Evolutionary conservation across 1,284 basidiomycete species (phyloP).

Genomic region (Trametes versicolor): DNA sequence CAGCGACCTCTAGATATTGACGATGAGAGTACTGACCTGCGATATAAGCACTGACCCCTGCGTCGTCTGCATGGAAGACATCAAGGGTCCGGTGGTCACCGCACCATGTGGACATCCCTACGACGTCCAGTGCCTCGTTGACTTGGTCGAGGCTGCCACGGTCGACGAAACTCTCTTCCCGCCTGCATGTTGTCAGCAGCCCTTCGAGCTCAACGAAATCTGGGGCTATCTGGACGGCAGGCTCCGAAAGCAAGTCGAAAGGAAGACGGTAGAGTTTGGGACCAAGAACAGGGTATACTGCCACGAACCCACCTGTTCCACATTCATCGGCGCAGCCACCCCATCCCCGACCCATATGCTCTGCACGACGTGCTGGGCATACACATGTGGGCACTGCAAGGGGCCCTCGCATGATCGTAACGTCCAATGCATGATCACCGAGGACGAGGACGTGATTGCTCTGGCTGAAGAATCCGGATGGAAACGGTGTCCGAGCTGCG

Average conservation of each 20-base stretch:
- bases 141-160: slow-evolving; percentile 49
- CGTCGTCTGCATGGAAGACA: slow-evolving; percentile 45
- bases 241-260: slow-evolving; percentile 40
- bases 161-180: slow-evolving; percentile 55
- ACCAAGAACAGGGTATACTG: slow-evolving; percentile 54
- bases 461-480: slow-evolving; percentile 50
- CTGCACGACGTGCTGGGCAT: slow-evolving; percentile 49
- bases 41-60: slow-evolving; percentile 30
- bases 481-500: slow-evolving; percentile 55
- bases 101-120: slow-evolving; percentile 52
- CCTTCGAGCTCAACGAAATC: slow-evolving; percentile 43
- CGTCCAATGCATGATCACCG: slow-evolving; percentile 36
- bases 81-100: slow-evolving; percentile 34
- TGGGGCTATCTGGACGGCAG: slow-evolving; percentile 38
- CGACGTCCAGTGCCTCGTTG: slow-evolving; percentile 48
- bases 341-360: slow-evolving; percentile 28
- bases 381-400: slow-evolving; percentile 57
- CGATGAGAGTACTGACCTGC: too few species aligned
- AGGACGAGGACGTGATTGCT: slow-evolving; percentile 49
- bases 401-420: slow-evolving; percentile 46
- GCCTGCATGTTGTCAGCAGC: slow-evolving; percentile 51
- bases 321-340: slow-evolving; percentile 60
- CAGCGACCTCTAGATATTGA: too few species aligned
- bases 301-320: slow-evolving; percentile 53
- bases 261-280: slow-evolving; percentile 48